These are phyloP conservation scores for Penicillium tannophilum DNA, from an alignment of 495 filamentous ascomycete species.

Conservation along the genomic window DNA sequence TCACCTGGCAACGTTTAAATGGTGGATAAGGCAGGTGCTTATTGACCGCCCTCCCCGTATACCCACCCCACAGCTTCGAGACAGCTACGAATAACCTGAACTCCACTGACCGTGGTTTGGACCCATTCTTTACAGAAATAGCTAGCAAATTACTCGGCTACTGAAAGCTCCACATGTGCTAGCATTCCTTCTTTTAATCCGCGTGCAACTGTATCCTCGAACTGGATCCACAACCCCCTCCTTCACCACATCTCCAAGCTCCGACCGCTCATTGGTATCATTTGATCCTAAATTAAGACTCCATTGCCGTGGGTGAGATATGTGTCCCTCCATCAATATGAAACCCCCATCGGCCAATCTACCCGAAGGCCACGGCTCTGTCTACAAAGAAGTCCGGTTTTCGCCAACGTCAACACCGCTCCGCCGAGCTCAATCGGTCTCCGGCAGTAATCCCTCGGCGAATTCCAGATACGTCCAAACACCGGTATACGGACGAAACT, in stretches of 20 bases:
- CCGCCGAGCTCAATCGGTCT: slow-evolving; percentile 44
- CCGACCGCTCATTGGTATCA: neutral
- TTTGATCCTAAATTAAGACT: neutral
- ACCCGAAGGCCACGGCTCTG: slow-evolving; percentile 42
- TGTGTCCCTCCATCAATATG: slow-evolving; percentile 26
- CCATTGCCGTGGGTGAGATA: neutral
- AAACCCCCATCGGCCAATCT: slow-evolving; percentile 29
- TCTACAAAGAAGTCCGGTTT: slow-evolving; percentile 53
- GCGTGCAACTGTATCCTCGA: neutral
- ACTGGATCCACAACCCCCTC: slow-evolving; percentile 2
- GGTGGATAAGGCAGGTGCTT: slow-evolving; percentile 5
- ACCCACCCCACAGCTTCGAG: slow-evolving; percentile 8
- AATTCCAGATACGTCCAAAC: slow-evolving; percentile 23
- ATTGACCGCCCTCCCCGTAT: slow-evolving; percentile 21
- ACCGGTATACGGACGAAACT: slow-evolving; percentile 13
- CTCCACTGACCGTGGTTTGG: slow-evolving; percentile 9
- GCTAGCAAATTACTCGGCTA: neutral
- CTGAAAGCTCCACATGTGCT: slow-evolving; percentile 5
- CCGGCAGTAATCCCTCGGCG: slow-evolving; percentile 33
- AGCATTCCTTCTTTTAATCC: neutral
- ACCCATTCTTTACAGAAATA: neutral
- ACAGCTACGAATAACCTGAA: neutral
- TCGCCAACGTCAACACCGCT: slow-evolving; percentile 45
- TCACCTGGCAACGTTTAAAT: slow-evolving; percentile 1
- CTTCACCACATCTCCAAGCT: neutral